Conservation (phyloP, 2,329 filamentous ascomycete genomes). For the Aspergillus melleus region DNA sequence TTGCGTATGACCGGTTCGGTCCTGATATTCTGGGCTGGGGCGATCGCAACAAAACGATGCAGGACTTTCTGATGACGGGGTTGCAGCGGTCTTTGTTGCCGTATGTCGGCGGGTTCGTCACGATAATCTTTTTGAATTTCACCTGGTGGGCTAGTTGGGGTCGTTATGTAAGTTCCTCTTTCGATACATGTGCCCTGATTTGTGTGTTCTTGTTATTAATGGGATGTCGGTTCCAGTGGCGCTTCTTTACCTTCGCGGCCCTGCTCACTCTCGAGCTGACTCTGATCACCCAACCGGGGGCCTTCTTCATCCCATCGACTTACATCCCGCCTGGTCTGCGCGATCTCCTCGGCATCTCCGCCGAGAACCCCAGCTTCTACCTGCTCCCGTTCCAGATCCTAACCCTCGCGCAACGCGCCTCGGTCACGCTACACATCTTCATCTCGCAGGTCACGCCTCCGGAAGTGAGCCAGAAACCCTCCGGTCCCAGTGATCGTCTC, state of each 20-base stretch:
- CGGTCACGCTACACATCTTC: slow-evolving; percentile 78
- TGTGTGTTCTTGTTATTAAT: slow-evolving; percentile 16
- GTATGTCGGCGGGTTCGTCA: slow-evolving; percentile 40
- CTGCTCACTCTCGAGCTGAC: slow-evolving; percentile 59
- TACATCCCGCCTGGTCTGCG: slow-evolving; percentile 33
- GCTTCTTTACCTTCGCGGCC: slow-evolving; percentile 53
- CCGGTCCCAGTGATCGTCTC: slow-evolving; percentile 32
- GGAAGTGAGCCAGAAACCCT: slow-evolving; percentile 47
- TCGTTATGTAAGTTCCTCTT: slow-evolving; percentile 43
- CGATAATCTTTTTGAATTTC: slow-evolving; percentile 40
- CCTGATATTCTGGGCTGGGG: slow-evolving; percentile 66
- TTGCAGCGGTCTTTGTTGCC: slow-evolving; percentile 48
- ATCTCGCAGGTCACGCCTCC: slow-evolving; percentile 77
- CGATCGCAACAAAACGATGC: slow-evolving; percentile 53
- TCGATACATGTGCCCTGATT: slow-evolving; percentile 9
- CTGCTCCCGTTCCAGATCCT: slow-evolving; percentile 81
- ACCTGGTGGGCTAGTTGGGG: slow-evolving; percentile 45
- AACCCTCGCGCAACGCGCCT: slow-evolving; percentile 70
- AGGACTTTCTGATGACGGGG: slow-evolving; percentile 71
- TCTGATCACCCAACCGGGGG: slow-evolving; percentile 54
- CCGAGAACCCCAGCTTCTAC: slow-evolving; percentile 46
- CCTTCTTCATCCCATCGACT: slow-evolving; percentile 36
- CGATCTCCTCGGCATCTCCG: slow-evolving; percentile 38
- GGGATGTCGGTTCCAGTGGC: slow-evolving; percentile 41
- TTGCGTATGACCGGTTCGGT: slow-evolving; percentile 88